Evolutionary conservation across 352 stramenopile genomes (phyloP).

Genomic region (Phytopythium litorale): DNA sequence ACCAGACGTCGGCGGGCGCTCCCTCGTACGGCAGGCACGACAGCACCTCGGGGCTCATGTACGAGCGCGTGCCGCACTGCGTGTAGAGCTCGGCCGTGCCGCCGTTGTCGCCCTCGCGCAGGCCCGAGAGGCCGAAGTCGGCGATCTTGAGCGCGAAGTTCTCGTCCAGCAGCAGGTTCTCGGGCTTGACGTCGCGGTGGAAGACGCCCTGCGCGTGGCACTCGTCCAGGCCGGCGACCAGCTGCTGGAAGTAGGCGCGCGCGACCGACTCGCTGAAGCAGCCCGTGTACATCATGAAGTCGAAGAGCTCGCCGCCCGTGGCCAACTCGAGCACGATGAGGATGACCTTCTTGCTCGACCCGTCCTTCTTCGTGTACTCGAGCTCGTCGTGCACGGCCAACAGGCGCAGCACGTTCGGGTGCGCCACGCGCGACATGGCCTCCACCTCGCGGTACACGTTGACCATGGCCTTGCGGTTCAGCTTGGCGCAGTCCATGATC

Average conservation of each 20-base stretch:
- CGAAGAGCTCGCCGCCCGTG: conserved; percentile 85
- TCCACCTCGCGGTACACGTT: conserved; percentile 89
- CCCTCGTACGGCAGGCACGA: conserved; percentile 82
- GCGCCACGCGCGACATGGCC: conserved; percentile 83
- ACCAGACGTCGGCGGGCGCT: conserved; percentile 89
- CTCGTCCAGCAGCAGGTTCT: conserved; percentile 90
- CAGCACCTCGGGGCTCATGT: conserved; percentile 93
- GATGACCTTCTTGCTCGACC: conserved; percentile 71
- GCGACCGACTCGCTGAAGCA: conserved; percentile 85
- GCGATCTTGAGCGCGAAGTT: conserved; percentile 90
- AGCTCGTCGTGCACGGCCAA: conserved; percentile 74
- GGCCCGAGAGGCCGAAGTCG: conserved; percentile 95
- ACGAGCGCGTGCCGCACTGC: conserved; percentile 88
- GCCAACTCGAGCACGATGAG: conserved; percentile 89
- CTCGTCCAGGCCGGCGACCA: conserved; percentile 71
- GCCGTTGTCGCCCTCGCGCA: conserved; percentile 59
- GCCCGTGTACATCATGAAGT: conserved; percentile 94
- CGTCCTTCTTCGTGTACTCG: conserved; percentile 71
- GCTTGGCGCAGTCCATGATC: conserved; percentile 83
- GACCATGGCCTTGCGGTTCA: conserved; percentile 77
- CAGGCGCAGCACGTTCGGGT: conserved; percentile 80
- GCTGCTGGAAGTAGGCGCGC: conserved; percentile 87
- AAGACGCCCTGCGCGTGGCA: conserved; percentile 85
- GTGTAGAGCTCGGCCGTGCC: conserved; percentile 72
- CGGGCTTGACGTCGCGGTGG: conserved; percentile 93